Base-by-base conservation (phyloP, 139 green algal species). In the Penium margaritaceum region DNA sequence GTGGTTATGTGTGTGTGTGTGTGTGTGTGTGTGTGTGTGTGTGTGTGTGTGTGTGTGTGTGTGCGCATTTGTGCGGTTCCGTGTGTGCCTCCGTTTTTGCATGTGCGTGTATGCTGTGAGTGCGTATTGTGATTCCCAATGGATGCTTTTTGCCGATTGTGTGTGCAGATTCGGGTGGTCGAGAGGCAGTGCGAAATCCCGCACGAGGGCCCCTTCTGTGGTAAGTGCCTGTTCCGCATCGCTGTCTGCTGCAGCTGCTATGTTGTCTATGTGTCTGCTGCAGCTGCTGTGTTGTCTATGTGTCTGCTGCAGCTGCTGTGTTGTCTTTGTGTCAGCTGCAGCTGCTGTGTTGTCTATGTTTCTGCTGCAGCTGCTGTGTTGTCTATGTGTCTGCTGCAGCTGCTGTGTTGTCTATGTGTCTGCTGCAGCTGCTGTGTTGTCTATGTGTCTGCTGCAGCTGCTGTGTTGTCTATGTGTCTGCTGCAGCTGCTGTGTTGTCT, bases 171-270 rank as follows among this genome's bases (percentile, higher is more conserved):
- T 27, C 88, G 94, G n/a, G 90, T 88, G 1, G 96, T 99, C 37
- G 95, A 99, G 72, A 82, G 95, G 1, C 81, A 97, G 36, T 96
- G 90, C 67, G 95, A 99, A 77, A 97, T 99, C 33, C 95, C 95
- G 3, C 95, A 99, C 74, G 95, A 99, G 72, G 84, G 83, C 2
- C 74, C 83, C 29, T 87, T 88, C 54, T 88, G 82, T 55, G 74
- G 74, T 80, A 64, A 30, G 64, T 36, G 17, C 29, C 39, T 27
- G 27, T 33, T 33, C 35, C 63, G n/a, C 41, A 30, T 35, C 29
- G 27, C 39, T 60, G 30, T 17, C 41, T 63, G 24, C 55, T 38
- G n/a, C 2, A 1, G 7, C 19, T 29, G 7, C 5, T 29, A 17
- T 55, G 54, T 14, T 36, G 27, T 29, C 7, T 15, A 60, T 27